Evolutionary conservation across 768 basidiomycete species (phyloP), one percentile per base, ranked within the genome.

Genomic region (Pisolithus albus): DNA sequence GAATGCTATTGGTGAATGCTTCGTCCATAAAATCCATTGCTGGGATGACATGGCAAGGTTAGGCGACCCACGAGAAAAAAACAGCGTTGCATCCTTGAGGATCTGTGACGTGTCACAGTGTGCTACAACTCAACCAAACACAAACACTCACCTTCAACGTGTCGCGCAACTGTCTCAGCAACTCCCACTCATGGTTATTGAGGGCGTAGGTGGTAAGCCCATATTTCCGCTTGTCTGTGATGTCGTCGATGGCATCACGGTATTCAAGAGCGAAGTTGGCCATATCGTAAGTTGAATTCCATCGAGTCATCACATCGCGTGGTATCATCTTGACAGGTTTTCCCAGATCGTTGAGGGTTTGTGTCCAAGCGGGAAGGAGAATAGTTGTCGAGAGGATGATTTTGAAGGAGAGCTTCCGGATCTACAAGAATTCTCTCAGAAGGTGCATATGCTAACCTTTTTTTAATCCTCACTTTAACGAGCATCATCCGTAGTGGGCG

Each of bases 21-120:
- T 51, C 19, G 36, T 70, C 55, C 15, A 72, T 65, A 18, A 53
- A 46, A 42, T 72, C 68, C 67, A 72, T 69, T 0, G 67, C 67
- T 0, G 62, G 62, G 9, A 72, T 65, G 15, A 71, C 0, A 49
- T 55, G 1, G 64, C 49, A 2, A 72, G 54, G 23, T 53, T 64
- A 5, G 57, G 53, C 0, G 44, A 54, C 1, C 52, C 52, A 1
- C 46, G 13, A 7, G 60, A 64, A 51, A 70, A 69, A 47, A 59
- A 62, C 19, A 54, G 36, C 10, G 61, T 65, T 5, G 61, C 55
- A 41, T 65, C 47, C 49, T 64, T 62, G 15, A 58, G 51, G n/a
- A 58, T 47, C 62, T 66, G 43, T 39, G 24, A 7, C 45, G 30
- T 24, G 18, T 30, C 11, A 39, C 19, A 23, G 23, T 49, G 21